Percentiles rank a stretch among this genome's conserved stretches.
phyloP scores from a whole-genome alignment of 306 rosid species.

The Styphnolobium japonicum region DNA sequence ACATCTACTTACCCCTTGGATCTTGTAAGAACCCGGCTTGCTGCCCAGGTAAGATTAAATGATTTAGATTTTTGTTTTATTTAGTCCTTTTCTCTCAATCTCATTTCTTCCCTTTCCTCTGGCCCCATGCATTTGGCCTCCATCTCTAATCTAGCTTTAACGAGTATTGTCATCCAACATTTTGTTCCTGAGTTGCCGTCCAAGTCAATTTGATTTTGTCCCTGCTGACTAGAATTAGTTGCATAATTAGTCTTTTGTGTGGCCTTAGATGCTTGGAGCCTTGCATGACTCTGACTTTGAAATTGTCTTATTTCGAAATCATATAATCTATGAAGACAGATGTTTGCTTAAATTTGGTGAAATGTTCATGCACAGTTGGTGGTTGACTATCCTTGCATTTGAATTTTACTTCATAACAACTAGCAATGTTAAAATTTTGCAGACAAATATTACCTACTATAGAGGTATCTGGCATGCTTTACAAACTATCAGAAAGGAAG shows the following conservation, averaged over 20 bases:
- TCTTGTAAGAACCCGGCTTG: conserved; percentile 97
- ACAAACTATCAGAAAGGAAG: conserved; percentile 74
- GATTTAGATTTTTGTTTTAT: not conserved
- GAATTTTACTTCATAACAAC: conserved; percentile 13
- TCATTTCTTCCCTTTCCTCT: not conserved
- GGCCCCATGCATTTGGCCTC: not conserved
- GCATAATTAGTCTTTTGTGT: conserved; percentile 5
- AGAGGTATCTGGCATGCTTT: conserved; percentile 81
- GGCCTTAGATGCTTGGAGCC: not conserved
- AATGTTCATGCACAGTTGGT: not conserved
- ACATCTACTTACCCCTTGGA: conserved; percentile 91
- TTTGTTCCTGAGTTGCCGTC: not conserved
- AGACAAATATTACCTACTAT: conserved; percentile 78
- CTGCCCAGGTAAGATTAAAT: conserved; percentile 72
- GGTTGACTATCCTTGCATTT: not conserved
- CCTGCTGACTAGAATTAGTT: not conserved
- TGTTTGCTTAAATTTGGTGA: not conserved
- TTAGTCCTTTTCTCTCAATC: not conserved
- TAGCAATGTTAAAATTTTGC: conserved; percentile 36
- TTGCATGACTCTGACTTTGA: not conserved
- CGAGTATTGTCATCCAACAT: not conserved
- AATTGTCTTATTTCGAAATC: conserved; percentile 3
- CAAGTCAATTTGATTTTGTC: not conserved
- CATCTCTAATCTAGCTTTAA: not conserved
- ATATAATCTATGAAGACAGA: not conserved